Conservation (phyloP, 257 asterid genomes). For the Solanum chilense region DNA sequence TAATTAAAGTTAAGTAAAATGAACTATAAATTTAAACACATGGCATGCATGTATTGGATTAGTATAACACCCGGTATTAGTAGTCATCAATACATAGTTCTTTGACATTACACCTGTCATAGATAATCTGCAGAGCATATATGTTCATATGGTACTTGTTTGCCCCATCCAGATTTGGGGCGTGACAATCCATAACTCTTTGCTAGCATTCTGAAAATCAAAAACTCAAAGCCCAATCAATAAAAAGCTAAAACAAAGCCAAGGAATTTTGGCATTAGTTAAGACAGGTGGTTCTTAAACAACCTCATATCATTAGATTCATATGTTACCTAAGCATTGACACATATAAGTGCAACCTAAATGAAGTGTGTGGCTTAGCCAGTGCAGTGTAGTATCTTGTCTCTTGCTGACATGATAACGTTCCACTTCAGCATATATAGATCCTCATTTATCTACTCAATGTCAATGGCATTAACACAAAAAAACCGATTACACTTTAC, state of each 20-base stretch:
- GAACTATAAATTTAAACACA: no score
- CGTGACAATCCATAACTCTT: neutral
- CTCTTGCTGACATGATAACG: neutral
- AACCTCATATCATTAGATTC: neutral
- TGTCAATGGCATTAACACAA: neutral
- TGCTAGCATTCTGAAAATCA: neutral
- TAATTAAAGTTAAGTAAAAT: no score
- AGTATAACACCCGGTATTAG: no score
- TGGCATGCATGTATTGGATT: no score
- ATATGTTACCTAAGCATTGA: neutral
- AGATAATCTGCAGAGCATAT: neutral
- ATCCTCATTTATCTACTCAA: neutral
- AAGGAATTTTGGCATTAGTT: neutral
- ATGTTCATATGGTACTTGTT: neutral
- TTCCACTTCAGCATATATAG: neutral
- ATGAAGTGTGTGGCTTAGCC: neutral
- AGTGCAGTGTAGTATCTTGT: neutral
- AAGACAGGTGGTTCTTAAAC: neutral
- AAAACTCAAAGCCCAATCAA: neutral
- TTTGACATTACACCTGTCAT: neutral
- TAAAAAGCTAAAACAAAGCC: neutral
- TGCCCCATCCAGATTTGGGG: neutral
- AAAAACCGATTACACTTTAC: neutral
- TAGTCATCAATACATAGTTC: neutral
- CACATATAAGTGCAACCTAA: neutral